A percentile compares a stretch with the other conserved stretches of the same genome.
phyloP scores from a whole-genome alignment of 2,329 filamentous ascomycete genomes.

The Lasiodiplodia sp. region DNA sequence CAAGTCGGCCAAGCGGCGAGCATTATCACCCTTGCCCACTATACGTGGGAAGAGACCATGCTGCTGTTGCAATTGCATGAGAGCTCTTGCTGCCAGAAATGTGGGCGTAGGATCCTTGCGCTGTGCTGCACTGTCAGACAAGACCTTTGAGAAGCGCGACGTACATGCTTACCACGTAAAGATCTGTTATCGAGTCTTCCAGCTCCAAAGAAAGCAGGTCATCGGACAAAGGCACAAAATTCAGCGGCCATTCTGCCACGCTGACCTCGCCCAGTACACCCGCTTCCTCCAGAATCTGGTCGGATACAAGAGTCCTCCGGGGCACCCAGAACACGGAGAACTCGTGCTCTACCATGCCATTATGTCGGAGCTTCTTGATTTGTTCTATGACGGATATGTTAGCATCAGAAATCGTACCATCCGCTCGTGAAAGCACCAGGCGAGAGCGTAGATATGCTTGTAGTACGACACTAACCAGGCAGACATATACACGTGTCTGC shows the following conservation, averaged over 20 bases:
- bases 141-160: not conserved
- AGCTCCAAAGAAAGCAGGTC: constrained; percentile 92
- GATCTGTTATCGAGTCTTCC: constrained; percentile 82
- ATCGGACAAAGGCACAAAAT: constrained; percentile 89
- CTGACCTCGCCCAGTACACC: constrained; percentile 93
- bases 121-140: constrained; percentile 46
- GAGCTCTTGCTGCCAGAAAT: constrained; percentile 84
- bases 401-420: constrained; percentile 48
- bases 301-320: constrained; percentile 86
- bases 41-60: constrained; percentile 95
- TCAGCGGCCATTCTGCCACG: constrained; percentile 84
- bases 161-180: constrained; percentile 72
- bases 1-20: constrained; percentile 85
- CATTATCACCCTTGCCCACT: constrained; percentile 94
- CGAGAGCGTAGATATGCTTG: constrained; percentile 24
- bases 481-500: constrained; percentile 6
- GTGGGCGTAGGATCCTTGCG: constrained; percentile 90
- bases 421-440: not conserved
- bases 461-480: constrained; percentile 8
- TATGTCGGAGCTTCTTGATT: constrained; percentile 86
- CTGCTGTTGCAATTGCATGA: constrained; percentile 92
- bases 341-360: constrained; percentile 90
- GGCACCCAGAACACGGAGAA: constrained; percentile 98
- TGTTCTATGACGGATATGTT: constrained; percentile 73
- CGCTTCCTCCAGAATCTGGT: constrained; percentile 89